Evolutionary conservation across 2,329 filamentous ascomycete genomes (phyloP), one percentile per base, ranked within the genome.

Genomic region (Diaporthe velutina): DNA sequence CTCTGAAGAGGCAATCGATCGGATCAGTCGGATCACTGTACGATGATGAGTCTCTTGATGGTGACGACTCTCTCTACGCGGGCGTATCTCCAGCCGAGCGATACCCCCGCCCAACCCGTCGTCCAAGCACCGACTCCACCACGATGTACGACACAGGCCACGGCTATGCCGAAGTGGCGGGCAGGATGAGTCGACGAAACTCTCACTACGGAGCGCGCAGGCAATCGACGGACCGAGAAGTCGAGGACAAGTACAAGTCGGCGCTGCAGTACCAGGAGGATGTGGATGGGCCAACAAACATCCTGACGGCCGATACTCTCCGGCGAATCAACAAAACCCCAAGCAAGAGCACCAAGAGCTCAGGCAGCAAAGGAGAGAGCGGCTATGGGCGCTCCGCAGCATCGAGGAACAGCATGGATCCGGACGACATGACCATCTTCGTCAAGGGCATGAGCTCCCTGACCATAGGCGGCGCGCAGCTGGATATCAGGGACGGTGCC

Each of bases 301-400:
- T 87, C 2, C 81, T 93, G 73, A 93, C 91, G 4, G 88, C 87
- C 2, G 90, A 91, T 73, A 83, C 85, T 17, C 84, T 93, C 35
- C 87, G 85, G 77, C 89, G 86, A 79, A 88, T 85, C 38, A 86
- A 82, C 76, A 87, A 85, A 79, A 82, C 84, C 30, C 90, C 87
- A 83, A 90, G 88, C 79, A 87, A 87, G 33, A 91, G 88, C 52
- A 92, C 87, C 70, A 87, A 87, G 77, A 92, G 88, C 85, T 91
- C 87, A 76, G 87, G 82, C 30, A 92, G 91, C 80, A 90, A 86
- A 57, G 91, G 92, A 78, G 90, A 92, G 74, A 92, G 90, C 81
- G 91, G 92, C 73, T 91, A 88, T 81, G 88, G 87, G 77, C 88
- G 89, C 76, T 92, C 90, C 71, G 89, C 89, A 38, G 87, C 89